Percentiles rank a stretch among this genome's conserved stretches.
These are phyloP conservation scores for Martiniozyma asiatica DNA, from an alignment of 1,139 yeast species.

Conservation along the genomic window DNA sequence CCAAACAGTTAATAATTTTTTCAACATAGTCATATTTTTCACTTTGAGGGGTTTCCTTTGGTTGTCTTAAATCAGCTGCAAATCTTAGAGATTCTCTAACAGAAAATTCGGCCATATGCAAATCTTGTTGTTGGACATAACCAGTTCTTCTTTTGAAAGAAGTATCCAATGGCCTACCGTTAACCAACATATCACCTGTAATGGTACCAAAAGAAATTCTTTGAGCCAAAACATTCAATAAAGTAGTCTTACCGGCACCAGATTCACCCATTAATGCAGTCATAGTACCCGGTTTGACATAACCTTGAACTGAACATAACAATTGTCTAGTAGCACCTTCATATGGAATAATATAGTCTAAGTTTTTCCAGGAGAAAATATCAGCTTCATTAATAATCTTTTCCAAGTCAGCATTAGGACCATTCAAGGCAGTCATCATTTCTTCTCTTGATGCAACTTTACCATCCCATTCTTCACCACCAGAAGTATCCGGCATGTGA, in stretches of 20 bases:
- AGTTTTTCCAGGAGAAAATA: constrained; percentile 42
- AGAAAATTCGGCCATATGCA: constrained; percentile 39
- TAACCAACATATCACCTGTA: constrained; percentile 44
- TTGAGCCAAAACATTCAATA: constrained; percentile 46
- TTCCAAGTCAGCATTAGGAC: constrained; percentile 28
- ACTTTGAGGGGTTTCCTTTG: constrained; percentile 32
- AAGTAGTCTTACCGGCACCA: constrained; percentile 63
- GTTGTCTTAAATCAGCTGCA: constrained; percentile 44
- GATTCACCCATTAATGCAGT: constrained; percentile 63
- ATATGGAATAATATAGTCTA: constrained; percentile 39
- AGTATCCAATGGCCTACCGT: constrained; percentile 32
- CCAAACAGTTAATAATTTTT: constrained; percentile 34
- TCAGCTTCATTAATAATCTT: constrained; percentile 28
- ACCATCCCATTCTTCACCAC: constrained; percentile 29
- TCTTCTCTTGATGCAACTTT: constrained; percentile 31
- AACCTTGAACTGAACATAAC: constrained; percentile 36
- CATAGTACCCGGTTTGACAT: constrained; percentile 43
- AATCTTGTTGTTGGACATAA: constrained; percentile 49
- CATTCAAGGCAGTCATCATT: constrained; percentile 31
- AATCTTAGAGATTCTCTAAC: constrained; percentile 42
- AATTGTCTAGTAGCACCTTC: constrained; percentile 30
- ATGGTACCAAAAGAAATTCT: constrained; percentile 39
- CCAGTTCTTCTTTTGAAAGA: constrained; percentile 44
- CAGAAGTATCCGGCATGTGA: constrained; percentile 29
- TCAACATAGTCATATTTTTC: constrained; percentile 42